Evolutionary conservation across 2,329 filamentous ascomycete genomes (phyloP), one percentile per base, ranked within the genome.

Genomic region (Trichoderma semiorbis): DNA sequence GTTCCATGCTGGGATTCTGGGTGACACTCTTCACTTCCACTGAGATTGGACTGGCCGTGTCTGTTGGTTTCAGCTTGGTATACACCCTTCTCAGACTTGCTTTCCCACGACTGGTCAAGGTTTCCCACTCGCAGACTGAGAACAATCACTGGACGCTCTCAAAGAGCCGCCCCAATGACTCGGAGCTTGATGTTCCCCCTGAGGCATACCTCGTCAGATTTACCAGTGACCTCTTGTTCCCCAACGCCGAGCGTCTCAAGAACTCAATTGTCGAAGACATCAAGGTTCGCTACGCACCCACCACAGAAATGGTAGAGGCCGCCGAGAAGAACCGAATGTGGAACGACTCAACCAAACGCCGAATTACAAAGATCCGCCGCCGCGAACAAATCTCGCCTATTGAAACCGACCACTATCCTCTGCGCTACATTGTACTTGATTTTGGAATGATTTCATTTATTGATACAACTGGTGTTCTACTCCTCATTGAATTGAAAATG

Each of bases 1-100:
- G 88, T 0, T 85, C 87, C 32, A 89, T 90, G 85, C 82, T 91
- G 34, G 85, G 89, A 5, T 88, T 91, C 75, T 91, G 89, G 86
- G 82, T 91, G 3, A 89, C 88, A 0, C 84, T 91, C 11, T 90
- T 91, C 75, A 85, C 87, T 2, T 87, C 85, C 0, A 88, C 87
- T 1, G 88, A 90, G 74, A 83, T 88, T 43, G 90, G 89, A 14
- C 89, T 91, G 55, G 88, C 83, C 24, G 81, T 81, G 24, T 85
- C 88, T 1, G 88, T 90, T 1, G 88, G 85, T 8, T 92, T 91
- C 84, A 90, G 87, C 76, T 86, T 91, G 36, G 85, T 88, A 70
- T 90, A 89, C 77, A 85, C 88, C 32, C 80, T 91, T 1, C 82
- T 91, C 0, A 85, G 87, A 3, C 84, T 86, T n/a, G 87, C 87